These are phyloP conservation scores for Cicer pinnatifidum DNA, from an alignment of 306 rosid genomes.

Conservation along the genomic window DNA sequence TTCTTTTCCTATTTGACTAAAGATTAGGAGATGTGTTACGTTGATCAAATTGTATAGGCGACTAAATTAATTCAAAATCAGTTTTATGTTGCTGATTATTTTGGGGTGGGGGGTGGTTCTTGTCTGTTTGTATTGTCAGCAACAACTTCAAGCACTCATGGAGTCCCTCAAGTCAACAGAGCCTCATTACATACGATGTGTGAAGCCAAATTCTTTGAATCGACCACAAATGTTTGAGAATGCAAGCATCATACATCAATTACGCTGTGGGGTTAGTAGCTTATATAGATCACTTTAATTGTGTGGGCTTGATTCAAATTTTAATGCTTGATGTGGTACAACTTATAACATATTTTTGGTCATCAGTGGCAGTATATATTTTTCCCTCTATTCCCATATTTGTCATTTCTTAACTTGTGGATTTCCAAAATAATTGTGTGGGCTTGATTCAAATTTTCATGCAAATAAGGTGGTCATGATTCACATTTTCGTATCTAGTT, in stretches of 20 bases:
- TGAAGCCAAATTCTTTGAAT: slow-evolving; percentile 93
- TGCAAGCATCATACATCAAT: slow-evolving; percentile 84
- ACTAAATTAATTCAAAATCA: slow-evolving; percentile 35
- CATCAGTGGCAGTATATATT: background rate
- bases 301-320: no score
- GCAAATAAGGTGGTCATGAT: slow-evolving; percentile 33
- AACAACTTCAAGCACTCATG: slow-evolving; percentile 99
- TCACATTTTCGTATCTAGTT: slow-evolving; percentile 29
- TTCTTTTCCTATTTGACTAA: background rate
- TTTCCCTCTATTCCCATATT: background rate
- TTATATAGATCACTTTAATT: slow-evolving; percentile 32
- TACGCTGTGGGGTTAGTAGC: slow-evolving; percentile 94
- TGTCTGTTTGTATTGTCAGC: slow-evolving; percentile 55
- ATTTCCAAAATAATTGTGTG: background rate
- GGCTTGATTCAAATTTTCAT: slow-evolving; percentile 36
- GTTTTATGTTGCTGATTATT: slow-evolving; percentile 41
- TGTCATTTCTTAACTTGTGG: background rate
- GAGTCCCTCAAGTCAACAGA: slow-evolving; percentile 84
- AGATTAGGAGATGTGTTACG: background rate
- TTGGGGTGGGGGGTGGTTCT: slow-evolving; percentile 6
- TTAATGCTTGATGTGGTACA: background rate
- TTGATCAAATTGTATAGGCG: slow-evolving; percentile 21
- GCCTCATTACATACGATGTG: slow-evolving; percentile 96
- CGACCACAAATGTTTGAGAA: slow-evolving; percentile 89
- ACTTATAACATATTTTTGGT: slow-evolving; percentile 10